These are phyloP conservation scores for Graphilbum fragrans DNA, from an alignment of 2,329 filamentous ascomycete genomes.

Conservation along the genomic window DNA sequence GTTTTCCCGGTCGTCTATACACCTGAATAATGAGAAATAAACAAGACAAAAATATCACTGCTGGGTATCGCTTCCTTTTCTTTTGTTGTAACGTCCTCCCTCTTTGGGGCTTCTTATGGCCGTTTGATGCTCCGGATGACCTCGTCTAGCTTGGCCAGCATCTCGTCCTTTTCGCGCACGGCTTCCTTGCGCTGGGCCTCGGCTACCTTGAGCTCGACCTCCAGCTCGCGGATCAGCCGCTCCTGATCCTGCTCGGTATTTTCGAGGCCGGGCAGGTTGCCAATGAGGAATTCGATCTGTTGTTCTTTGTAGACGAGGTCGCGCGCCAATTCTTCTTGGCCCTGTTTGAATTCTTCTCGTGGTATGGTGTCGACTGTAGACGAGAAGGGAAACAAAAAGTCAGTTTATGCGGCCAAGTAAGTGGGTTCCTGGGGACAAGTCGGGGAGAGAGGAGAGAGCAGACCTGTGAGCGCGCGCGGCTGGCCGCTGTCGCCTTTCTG, in stretches of 20 bases:
- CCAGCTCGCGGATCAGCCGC: conserved; percentile 49
- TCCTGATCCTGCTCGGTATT: conserved; percentile 70
- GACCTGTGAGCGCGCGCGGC: conserved; percentile 9
- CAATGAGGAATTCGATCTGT: conserved; percentile 69
- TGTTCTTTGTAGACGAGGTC: conserved; percentile 72
- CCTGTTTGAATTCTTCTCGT: conserved; percentile 51
- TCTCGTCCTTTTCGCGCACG: conserved; percentile 49
- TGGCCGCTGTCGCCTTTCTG: conserved; percentile 25
- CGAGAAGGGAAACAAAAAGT: conserved; percentile 8
- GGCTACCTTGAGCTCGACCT: conserved; percentile 51
- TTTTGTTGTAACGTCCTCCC: background rate
- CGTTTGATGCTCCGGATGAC: conserved; percentile 49
- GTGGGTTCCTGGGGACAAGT: too few species aligned
- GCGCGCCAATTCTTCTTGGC: conserved; percentile 60
- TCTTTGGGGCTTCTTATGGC: conserved; percentile 23
- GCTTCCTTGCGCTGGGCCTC: conserved; percentile 52
- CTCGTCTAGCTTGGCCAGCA: conserved; percentile 45
- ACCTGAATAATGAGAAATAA: too few species aligned
- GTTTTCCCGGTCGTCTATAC: too few species aligned
- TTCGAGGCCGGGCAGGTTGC: conserved; percentile 62
- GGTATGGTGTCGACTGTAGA: conserved; percentile 50
- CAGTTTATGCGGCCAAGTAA: too few species aligned
- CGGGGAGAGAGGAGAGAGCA: background rate
- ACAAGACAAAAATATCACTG: too few species aligned
- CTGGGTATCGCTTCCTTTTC: conserved; percentile 4